Conservation (phyloP, 2,329 filamentous ascomycete species). For the Dothideomycetes sp. region DNA sequence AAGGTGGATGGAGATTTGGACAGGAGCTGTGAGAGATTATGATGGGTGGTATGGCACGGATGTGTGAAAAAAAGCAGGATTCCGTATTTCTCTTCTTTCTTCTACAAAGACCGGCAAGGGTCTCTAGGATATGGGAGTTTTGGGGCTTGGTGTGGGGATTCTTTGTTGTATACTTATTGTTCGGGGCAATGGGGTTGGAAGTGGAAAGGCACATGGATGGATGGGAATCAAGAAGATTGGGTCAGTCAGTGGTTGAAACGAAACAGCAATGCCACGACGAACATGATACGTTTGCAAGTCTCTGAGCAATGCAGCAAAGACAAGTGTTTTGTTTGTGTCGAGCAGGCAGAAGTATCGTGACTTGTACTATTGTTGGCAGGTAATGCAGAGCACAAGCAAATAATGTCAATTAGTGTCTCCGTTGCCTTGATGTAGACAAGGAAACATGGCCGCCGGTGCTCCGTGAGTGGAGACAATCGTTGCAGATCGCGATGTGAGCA, state of each 20-base stretch:
- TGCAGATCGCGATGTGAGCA: no score
- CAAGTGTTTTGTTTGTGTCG: no score
- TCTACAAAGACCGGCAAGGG: neutral
- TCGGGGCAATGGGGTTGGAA: neutral
- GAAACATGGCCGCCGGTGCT: no score
- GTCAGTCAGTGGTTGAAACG: neutral
- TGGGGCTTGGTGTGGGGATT: neutral
- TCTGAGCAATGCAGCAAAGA: no score
- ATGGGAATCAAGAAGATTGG: neutral
- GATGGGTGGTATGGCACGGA: neutral
- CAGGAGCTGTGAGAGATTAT: slow-evolving; percentile 8
- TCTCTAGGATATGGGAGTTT: neutral
- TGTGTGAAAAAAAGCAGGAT: slow-evolving; percentile 1
- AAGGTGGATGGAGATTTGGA: slow-evolving; percentile 74
- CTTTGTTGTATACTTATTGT: neutral
- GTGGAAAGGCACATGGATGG: neutral
- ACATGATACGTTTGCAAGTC: no score
- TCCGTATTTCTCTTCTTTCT: slow-evolving; percentile 8
- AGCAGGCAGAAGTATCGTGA: no score
- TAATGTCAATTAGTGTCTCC: no score
- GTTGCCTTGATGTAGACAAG: no score
- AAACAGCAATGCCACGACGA: no score
- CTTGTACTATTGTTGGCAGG: no score
- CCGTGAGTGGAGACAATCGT: no score
- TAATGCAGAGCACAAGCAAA: no score